Evolutionary conservation across 1,284 basidiomycete species (phyloP), one percentile per base, ranked within the genome.

Genomic region (Polyporus tsugae): DNA sequence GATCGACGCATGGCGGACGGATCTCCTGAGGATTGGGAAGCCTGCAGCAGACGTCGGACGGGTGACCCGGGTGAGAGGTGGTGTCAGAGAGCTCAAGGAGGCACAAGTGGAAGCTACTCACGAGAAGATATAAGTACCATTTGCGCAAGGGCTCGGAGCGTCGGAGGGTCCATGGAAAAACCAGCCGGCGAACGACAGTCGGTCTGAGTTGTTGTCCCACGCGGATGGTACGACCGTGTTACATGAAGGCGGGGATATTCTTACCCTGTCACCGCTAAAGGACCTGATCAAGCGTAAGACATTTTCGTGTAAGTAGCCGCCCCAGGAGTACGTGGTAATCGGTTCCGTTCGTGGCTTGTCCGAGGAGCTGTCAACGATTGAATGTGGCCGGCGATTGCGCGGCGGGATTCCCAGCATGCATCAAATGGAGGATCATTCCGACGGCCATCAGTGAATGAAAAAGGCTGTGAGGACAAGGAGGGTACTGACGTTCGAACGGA

Each of bases 1-100:
- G 68, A 64, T 65, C 65, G 66, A 65, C 62, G 62, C 71, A 72
- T 72, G 38, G 22, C 22, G 38, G 52, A 25, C 4, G 4, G 4
- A 19, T n/a, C 36, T 22, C 13, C 11, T 13, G 33, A n/a, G 29
- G 29, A 19, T 35, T 35, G 38, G 17, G 17, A 22, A 5, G 33
- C 19, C 55, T 58, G 55, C 55, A 9, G 19, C 7, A 57, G 55
- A 7, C n/a, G 66, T 62, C 52, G 35, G 38, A 52, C 49, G 58
- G 53, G 44, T 44, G 22, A 11, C 17, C 25, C 35, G 55, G 35
- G 35, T n/a, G 7, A 38, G n/a, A 39, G 33, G 33, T 53, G 42
- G 53, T 57, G 55, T 58, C 55, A 38, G 55, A 55, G 53, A 55
- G 55, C 55, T 38, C 36, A 10, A 35, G 35, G 19, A 38, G 33